Percentiles rank a stretch among this genome's conserved stretches.
Evolutionary conservation across 331 rosid species (phyloP).

Genomic region (Phaseolus coccineus): DNA sequence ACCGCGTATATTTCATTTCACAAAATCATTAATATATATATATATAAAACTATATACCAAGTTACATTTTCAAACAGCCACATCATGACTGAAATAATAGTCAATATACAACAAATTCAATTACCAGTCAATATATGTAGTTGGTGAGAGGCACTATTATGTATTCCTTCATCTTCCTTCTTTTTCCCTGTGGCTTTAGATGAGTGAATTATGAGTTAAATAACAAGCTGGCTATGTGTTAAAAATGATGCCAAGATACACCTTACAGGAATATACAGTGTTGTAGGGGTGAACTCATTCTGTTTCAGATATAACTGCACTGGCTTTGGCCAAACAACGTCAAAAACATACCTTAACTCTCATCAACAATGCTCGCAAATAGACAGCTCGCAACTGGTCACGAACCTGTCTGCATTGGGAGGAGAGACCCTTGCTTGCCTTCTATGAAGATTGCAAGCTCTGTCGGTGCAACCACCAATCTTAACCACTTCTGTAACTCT

Average conservation of each 20-base stretch:
- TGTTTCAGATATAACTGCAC: conserved; percentile 49
- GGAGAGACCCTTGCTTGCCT: conserved; percentile 76
- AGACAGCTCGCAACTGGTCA: conserved; percentile 43
- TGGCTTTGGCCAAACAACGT: conserved; percentile 37
- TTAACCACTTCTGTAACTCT: conserved; percentile 91
- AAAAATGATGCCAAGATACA: conserved; percentile 57
- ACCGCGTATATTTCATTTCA: conserved; percentile 52
- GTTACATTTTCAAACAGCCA: conserved; percentile 62
- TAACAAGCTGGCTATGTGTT: conserved; percentile 47
- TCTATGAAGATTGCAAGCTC: conserved; percentile 75
- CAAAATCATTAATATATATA: conserved; percentile 38
- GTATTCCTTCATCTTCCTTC: conserved; percentile 43
- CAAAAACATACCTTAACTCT: conserved; percentile 48
- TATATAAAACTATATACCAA: conserved; percentile 51
- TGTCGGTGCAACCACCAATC: conserved; percentile 91
- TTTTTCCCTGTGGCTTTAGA: conserved; percentile 40
- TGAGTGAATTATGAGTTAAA: conserved; percentile 49
- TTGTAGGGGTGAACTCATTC: conserved; percentile 52
- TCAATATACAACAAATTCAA: conserved; percentile 65
- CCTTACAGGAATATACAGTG: conserved; percentile 64
- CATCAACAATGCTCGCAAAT: conserved; percentile 39
- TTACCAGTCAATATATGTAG: conserved; percentile 44
- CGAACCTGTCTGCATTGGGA: conserved; percentile 66
- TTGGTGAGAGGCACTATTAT: conserved; percentile 49
- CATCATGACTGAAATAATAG: conserved; percentile 52